Evolutionary conservation across 352 stramenopile species (phyloP).

Genomic region (Blastocystis sp.): DNA sequence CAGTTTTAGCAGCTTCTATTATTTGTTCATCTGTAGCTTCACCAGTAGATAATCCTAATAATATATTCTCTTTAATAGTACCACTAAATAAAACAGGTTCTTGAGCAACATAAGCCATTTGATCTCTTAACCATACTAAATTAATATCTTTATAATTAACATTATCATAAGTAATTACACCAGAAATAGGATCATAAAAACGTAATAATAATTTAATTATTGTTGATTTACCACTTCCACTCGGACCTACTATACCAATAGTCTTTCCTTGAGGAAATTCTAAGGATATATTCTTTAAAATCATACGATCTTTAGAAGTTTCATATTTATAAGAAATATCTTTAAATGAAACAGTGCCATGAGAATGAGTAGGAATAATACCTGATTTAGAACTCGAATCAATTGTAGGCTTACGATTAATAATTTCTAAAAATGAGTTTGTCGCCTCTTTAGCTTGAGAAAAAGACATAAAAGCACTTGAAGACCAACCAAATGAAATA

Average conservation of each 20-base stretch:
- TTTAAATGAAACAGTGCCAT: constrained; percentile 43
- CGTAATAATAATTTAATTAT: constrained; percentile 41
- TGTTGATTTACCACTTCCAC: constrained; percentile 44
- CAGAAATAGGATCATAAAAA: constrained; percentile 41
- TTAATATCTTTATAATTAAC: background rate
- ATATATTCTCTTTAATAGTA: constrained; percentile 55
- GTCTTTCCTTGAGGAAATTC: constrained; percentile 36
- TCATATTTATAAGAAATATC: constrained; percentile 45
- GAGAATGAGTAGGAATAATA: background rate
- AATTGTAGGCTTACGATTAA: constrained; percentile 23
- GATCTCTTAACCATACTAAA: constrained; percentile 43
- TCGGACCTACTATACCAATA: constrained; percentile 43
- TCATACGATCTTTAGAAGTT: constrained; percentile 36
- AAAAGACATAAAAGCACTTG: constrained; percentile 3
- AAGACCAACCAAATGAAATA: constrained; percentile 53
- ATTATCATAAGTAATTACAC: constrained; percentile 16
- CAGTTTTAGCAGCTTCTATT: constrained; percentile 51
- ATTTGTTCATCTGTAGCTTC: constrained; percentile 57
- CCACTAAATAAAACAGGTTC: constrained; percentile 69
- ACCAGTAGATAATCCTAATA: constrained; percentile 51
- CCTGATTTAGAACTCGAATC: background rate
- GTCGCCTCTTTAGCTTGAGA: too few species aligned
- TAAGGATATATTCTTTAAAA: constrained; percentile 42
- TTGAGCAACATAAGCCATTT: constrained; percentile 65
- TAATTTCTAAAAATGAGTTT: constrained; percentile 32